Evolutionary conservation across 2,329 filamentous ascomycete genomes (phyloP).

Genomic region (Botrytis porri): DNA sequence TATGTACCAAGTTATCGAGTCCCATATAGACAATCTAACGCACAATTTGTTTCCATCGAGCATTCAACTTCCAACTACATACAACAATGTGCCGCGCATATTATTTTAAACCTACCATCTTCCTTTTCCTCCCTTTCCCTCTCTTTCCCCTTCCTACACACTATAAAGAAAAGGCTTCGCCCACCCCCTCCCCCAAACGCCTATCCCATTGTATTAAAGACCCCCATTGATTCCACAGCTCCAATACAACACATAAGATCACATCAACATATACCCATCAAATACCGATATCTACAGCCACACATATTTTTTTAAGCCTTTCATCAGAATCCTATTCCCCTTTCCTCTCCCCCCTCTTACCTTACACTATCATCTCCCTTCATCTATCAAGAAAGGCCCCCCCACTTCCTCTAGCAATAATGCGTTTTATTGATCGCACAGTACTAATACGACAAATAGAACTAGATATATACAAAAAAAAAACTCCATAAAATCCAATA

Average conservation of each 20-base stretch:
- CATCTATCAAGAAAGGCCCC: neutral
- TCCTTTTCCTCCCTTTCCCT: too few relatives aligned
- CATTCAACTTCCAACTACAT: neutral
- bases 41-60: neutral
- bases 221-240: too few relatives aligned
- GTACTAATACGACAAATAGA: neutral
- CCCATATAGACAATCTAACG: neutral
- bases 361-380: neutral
- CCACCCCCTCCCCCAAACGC: too few relatives aligned
- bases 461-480: neutral
- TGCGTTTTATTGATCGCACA: fast-evolving
- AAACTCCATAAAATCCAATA: neutral
- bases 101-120: too few relatives aligned
- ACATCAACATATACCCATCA: too few relatives aligned
- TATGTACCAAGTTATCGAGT: neutral
- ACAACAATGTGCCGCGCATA: neutral
- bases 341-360: too few relatives aligned
- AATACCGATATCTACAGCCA: too few relatives aligned
- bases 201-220: too few relatives aligned
- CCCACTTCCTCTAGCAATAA: neutral
- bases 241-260: too few relatives aligned
- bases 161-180: too few relatives aligned
- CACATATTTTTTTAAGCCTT: neutral
- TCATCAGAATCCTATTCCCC: too few relatives aligned
- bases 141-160: too few relatives aligned